Conservation (phyloP, 176 grass and related monocot genomes). For the Bromus sterilis region DNA sequence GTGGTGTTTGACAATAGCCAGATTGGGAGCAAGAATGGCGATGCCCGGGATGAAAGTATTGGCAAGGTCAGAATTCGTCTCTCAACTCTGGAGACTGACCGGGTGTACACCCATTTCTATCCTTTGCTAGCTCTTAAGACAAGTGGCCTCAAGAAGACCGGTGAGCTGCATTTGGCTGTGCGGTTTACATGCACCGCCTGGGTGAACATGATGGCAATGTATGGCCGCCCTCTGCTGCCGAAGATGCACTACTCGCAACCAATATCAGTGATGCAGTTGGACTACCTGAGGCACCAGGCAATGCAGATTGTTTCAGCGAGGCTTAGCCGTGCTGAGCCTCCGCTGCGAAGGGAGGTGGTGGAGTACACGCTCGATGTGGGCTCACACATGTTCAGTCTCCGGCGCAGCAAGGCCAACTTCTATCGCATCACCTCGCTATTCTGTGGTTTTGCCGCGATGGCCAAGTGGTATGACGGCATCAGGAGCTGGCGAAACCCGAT, state of each 20-base stretch:
- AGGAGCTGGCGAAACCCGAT: constrained; percentile 85
- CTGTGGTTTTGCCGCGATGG: constrained; percentile 38
- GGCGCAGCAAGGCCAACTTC: constrained; percentile 97
- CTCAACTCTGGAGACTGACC: constrained; percentile 71
- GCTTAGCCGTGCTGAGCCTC: constrained; percentile 75
- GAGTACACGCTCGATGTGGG: constrained; percentile 96
- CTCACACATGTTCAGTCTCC: constrained; percentile 89
- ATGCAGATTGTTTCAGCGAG: constrained; percentile 66
- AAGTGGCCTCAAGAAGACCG: constrained; percentile 90
- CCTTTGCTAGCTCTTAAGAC: constrained; percentile 63
- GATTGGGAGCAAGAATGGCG: constrained; percentile 45
- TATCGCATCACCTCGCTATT: constrained; percentile 70
- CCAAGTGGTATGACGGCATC: constrained; percentile 73
- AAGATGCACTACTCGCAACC: constrained; percentile 96
- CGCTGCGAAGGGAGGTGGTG: constrained; percentile 69
- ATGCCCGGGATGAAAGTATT: constrained; percentile 59
- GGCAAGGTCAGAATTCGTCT: constrained; percentile 93
- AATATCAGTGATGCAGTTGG: constrained; percentile 64
- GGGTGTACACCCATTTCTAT: constrained; percentile 92
- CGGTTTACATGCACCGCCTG: constrained; percentile 88
- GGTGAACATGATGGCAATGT: constrained; percentile 87
- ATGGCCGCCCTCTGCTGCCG: constrained; percentile 71
- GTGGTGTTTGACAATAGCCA: constrained; percentile 87
- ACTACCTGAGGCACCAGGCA: constrained; percentile 72
- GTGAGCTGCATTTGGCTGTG: constrained; percentile 81